Conservation (phyloP, 345 rosid species). For the Arabis alpina region DNA sequence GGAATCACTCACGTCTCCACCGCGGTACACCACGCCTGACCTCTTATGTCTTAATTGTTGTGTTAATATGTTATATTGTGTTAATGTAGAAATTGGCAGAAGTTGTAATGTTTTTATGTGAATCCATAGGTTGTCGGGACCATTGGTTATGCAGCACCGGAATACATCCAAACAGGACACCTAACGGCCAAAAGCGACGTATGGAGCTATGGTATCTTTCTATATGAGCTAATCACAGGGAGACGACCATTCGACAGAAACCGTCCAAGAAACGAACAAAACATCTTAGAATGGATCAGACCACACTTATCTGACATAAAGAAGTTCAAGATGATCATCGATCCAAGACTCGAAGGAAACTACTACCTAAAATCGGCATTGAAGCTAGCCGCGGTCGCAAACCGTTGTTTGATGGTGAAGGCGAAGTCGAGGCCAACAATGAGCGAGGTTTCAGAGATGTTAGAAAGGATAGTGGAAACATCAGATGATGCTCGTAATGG, state of each 20-base stretch:
- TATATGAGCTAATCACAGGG: slow-evolving; percentile 90
- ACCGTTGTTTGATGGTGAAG: slow-evolving; percentile 69
- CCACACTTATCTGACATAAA: slow-evolving; percentile 71
- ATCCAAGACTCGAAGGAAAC: slow-evolving; percentile 82
- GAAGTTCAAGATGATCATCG: slow-evolving; percentile 74
- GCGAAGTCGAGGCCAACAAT: slow-evolving; percentile 75
- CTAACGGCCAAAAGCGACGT: slow-evolving; percentile 85
- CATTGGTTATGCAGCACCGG: slow-evolving; percentile 96
- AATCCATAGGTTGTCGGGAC: slow-evolving; percentile 80
- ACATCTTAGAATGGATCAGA: slow-evolving; percentile 91
- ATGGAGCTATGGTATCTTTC: slow-evolving; percentile 91
- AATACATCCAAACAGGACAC: slow-evolving; percentile 83
- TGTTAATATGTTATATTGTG: too few relatives aligned
- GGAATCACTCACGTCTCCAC: slow-evolving; percentile 94
- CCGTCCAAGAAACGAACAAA: slow-evolving; percentile 85
- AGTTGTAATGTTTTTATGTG: too few relatives aligned
- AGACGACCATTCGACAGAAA: slow-evolving; percentile 80
- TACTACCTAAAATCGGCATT: slow-evolving; percentile 64
- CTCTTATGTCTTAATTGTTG: background rate
- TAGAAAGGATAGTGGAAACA: slow-evolving; percentile 59
- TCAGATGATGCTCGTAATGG: slow-evolving; percentile 50
- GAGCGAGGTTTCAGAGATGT: slow-evolving; percentile 78
- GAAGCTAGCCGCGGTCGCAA: slow-evolving; percentile 81
- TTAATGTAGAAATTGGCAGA: too few relatives aligned
- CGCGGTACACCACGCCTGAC: slow-evolving; percentile 49